A percentile compares a stretch with the other conserved stretches of the same genome.
These are phyloP conservation scores for Aspergillus heteromorphus DNA, from an alignment of 495 filamentous ascomycete species.

Conservation along the genomic window DNA sequence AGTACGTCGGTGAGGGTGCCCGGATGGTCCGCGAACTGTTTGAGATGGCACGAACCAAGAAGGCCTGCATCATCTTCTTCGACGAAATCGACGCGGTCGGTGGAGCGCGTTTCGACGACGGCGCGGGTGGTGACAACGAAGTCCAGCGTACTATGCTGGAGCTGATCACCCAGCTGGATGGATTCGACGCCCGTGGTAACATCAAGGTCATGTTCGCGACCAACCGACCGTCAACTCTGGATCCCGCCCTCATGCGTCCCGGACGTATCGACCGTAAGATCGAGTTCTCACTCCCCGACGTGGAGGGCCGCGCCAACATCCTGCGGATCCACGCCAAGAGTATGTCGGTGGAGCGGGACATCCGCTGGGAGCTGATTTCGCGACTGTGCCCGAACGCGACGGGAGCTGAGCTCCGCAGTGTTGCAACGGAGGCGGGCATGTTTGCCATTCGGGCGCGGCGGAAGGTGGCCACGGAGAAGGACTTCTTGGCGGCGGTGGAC, in stretches of 20 bases:
- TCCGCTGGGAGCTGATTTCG: conserved; percentile 97
- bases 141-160: conserved; percentile 99
- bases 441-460: conserved; percentile 93
- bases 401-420: conserved; percentile 87
- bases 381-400: conserved; percentile 95
- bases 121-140: conserved; percentile 96
- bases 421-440: conserved; percentile 99
- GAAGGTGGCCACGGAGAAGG: conserved; percentile 99
- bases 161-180: conserved; percentile 95
- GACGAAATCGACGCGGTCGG: conserved; percentile 98
- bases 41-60: conserved; percentile 99
- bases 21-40: conserved; percentile 98
- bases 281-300: conserved; percentile 93
- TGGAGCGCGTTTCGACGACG: conserved; percentile 97
- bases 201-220: conserved; percentile 99
- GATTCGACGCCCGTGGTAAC: conserved; percentile 95
- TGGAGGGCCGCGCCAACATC: conserved; percentile 95
- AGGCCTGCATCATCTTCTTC: conserved; percentile 99
- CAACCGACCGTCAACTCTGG: conserved; percentile 91
- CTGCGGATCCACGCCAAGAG: conserved; percentile 98
- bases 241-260: conserved; percentile 93
- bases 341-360: conserved; percentile 98
- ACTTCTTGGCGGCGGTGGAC: conserved; percentile 95
- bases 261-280: conserved; percentile 99
- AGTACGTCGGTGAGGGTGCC: conserved; percentile 97